Evolutionary conservation across 371 early-diverging fungal genomes (phyloP), one percentile per base, ranked within the genome.

Genomic region (Umbelopsis sp.): DNA sequence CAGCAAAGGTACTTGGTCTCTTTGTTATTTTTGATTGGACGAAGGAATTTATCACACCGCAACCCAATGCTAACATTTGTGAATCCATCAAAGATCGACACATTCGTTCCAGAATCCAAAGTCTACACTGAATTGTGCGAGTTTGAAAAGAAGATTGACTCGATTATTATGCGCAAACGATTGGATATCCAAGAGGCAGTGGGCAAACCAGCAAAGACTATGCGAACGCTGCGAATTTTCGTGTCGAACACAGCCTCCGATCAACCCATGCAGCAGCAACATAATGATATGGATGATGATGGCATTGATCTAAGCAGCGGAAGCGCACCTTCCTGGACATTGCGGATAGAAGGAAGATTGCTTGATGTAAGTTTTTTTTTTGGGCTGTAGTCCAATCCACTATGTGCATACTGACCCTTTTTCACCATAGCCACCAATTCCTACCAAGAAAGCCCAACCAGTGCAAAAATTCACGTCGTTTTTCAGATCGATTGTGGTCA

Each of bases 41-140:
- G 1, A 41, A 7, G 5, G 41, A 12, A 0, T 41, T 41, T 41
- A 12, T 12, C 41, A 4, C 7, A 41, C 41, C 41, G 12, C 41
- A 41, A 41, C 41, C 41, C 7, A 41, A 41, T 41, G 41, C 41
- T 32, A 44, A 66, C 22, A 41, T 38, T 62, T 11, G 20, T 44
- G 57, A 10, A 29, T 48, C 38, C 7, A 18, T 9, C 24, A 62
- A 68, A 93, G 92, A 89, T 97, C 76, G 96, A 95, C 67, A 80
- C 91, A 0, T 91, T 92, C 78, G 91, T 97, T 12, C 98, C 98
- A 9, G 98, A 98, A 80, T 93, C 97, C 20, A 88, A 86, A 63
- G 75, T 96, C 50, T 97, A 96, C 77, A 86, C 84, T 18, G 90
- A 95, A 69, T 86, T 98, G 25, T 86, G 89, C 69, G 91, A 94